Conservation (phyloP, 768 basidiomycete genomes). For the Epithele typhae region DNA sequence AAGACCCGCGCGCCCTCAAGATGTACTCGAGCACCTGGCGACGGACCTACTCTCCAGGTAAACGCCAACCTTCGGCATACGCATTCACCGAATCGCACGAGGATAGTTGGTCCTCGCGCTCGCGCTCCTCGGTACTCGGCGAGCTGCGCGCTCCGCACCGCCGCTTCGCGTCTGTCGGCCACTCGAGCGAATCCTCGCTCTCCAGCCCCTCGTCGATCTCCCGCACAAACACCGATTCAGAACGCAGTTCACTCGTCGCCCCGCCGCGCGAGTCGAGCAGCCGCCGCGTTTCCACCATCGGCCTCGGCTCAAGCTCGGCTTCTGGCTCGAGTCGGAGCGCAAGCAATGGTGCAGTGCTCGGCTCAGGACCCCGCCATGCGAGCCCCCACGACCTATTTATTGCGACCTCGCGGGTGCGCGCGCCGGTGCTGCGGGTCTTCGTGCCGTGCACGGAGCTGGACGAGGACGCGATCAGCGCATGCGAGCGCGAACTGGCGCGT, state of each 20-base stretch:
- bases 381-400: constrained; percentile 51
- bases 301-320: neutral
- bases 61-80: neutral
- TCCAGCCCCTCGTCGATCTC: constrained; percentile 26
- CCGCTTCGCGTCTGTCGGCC: constrained; percentile 39
- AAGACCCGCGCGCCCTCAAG: constrained; percentile 41
- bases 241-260: constrained; percentile 4
- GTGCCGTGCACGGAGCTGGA: constrained; percentile 62
- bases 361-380: constrained; percentile 28
- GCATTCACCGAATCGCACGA: constrained; percentile 4
- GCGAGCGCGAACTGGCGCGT: constrained; percentile 65
- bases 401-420: constrained; percentile 59
- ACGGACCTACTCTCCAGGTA: constrained; percentile 2
- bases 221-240: constrained; percentile 17
- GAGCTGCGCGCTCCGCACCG: constrained; percentile 36
- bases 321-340: constrained; percentile 23
- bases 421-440: constrained; percentile 71
- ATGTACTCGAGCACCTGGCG: constrained; percentile 51
- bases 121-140: constrained; percentile 33
- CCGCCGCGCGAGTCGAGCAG: constrained; percentile 3
- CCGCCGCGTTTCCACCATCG: constrained; percentile 5
- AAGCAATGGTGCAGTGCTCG: constrained; percentile 22
- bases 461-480: constrained; percentile 43
- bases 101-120: constrained; percentile 14
- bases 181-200: constrained; percentile 46